Percentiles rank a stretch among this genome's conserved stretches.
Conservation (phyloP, 768 basidiomycete genomes). For the Mycena belliarum region DNA sequence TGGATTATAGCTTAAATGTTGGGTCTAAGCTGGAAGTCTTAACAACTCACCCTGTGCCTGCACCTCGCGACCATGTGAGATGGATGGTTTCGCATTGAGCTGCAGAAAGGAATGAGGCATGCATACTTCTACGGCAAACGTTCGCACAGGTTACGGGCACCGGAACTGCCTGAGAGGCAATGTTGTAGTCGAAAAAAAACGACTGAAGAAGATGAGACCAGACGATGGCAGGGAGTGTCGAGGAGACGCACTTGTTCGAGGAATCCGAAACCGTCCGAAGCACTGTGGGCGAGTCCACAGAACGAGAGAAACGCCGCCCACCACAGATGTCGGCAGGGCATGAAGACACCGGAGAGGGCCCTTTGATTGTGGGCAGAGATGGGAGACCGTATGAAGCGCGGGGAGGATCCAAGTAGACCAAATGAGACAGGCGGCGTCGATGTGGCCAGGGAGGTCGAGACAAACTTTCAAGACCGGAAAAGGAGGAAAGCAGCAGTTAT, state of each 20-base stretch:
- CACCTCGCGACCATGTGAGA: conserved; percentile 41
- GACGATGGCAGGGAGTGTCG: not conserved
- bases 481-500: no score
- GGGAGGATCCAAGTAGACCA: no score
- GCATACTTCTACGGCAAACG: not conserved
- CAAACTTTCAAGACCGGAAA: no score
- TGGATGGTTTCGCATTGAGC: conserved; percentile 42
- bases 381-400: no score
- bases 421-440: no score
- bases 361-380: no score
- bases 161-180: conserved; percentile 35
- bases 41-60: conserved; percentile 39
- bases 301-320: conserved; percentile 2
- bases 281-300: not conserved
- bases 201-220: conserved; percentile 30
- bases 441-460: no score
- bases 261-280: conserved; percentile 16
- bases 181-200: conserved; percentile 47
- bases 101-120: conserved; percentile 19
- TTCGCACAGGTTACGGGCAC: conserved; percentile 41
- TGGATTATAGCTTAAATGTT: conserved; percentile 10
- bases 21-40: not conserved
- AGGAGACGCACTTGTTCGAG: conserved; percentile 31
- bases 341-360: not conserved
- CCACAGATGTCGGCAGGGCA: not conserved